phyloP scores from a whole-genome alignment of 768 basidiomycete species.

The Suillus hirtellus region DNA sequence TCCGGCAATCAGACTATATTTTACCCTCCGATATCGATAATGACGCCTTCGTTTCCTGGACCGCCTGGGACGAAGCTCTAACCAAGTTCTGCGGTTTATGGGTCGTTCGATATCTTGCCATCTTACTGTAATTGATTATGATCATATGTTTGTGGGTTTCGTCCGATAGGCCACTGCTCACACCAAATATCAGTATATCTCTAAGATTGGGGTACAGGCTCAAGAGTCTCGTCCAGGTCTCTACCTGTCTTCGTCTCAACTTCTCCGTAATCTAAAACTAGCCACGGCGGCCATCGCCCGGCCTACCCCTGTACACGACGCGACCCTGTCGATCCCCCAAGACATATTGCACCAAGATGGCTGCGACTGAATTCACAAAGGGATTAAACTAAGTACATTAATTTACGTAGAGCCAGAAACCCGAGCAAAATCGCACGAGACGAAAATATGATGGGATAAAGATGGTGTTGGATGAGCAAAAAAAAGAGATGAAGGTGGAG shows the following conservation, averaged over 20 bases:
- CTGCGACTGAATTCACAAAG: constrained; percentile 1
- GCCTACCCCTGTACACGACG: not conserved
- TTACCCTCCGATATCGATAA: constrained; percentile 27
- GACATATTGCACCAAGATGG: not conserved
- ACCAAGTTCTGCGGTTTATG: not conserved
- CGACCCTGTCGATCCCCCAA: not conserved
- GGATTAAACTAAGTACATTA: constrained; percentile 34
- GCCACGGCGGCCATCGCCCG: not conserved
- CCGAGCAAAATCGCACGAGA: constrained; percentile 11
- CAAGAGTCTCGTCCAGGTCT: not conserved
- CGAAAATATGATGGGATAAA: constrained; percentile 24
- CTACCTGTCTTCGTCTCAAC: not conserved
- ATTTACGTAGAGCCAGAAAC: constrained; percentile 1
- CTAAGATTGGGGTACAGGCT: not conserved
- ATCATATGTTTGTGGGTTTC: not conserved
- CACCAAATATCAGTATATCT: not conserved
- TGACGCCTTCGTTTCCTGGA: constrained; percentile 31
- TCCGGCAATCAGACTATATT: constrained; percentile 24
- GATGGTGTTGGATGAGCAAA: constrained; percentile 10
- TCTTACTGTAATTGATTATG: not conserved
- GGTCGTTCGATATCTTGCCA: not conserved
- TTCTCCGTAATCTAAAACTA: not conserved
- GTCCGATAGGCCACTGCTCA: not conserved
- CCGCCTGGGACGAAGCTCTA: constrained; percentile 34
- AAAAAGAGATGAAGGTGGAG: not conserved